phyloP scores from a whole-genome alignment of 495 filamentous ascomycete genomes.

The Podospora pseudocomata region DNA sequence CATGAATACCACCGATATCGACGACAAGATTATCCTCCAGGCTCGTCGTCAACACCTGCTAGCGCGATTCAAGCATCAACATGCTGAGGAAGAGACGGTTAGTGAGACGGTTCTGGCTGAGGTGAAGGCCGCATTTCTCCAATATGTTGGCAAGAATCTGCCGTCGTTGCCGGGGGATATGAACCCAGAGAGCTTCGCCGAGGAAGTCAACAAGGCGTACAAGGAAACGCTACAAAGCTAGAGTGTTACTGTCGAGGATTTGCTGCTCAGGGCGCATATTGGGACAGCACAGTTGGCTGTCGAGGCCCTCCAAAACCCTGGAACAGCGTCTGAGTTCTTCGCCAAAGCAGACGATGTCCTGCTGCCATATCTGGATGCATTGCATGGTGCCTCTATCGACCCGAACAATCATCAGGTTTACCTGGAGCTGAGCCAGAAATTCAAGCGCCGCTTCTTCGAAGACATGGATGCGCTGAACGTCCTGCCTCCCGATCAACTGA shows the following conservation, averaged over 20 bases:
- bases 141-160: slow-evolving; percentile 31
- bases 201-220: slow-evolving; percentile 25
- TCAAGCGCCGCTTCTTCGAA: slow-evolving; percentile 64
- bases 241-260: slow-evolving; percentile 44
- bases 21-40: slow-evolving; percentile 81
- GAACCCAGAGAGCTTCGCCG: slow-evolving; percentile 24
- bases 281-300: slow-evolving; percentile 30
- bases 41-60: slow-evolving; percentile 69
- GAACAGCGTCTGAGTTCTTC: slow-evolving; percentile 22
- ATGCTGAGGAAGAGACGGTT: slow-evolving; percentile 24
- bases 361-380: slow-evolving; percentile 63
- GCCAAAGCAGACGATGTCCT: slow-evolving; percentile 45
- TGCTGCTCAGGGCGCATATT: slow-evolving; percentile 33
- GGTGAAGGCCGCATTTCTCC: slow-evolving; percentile 24
- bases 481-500: slow-evolving; percentile 36
- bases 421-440: slow-evolving; percentile 64
- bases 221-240: slow-evolving; percentile 21
- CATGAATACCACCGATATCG: slow-evolving; percentile 79
- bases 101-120: slow-evolving; percentile 23
- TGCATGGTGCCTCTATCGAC: slow-evolving; percentile 46
- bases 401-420: slow-evolving; percentile 56
- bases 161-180: slow-evolving; percentile 26
- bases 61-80: slow-evolving; percentile 36
- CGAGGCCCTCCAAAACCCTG: slow-evolving; percentile 32
- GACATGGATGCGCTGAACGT: slow-evolving; percentile 72